Evolutionary conservation across 352 stramenopile species (phyloP).

Genomic region (Globisporangium orthogonon): DNA sequence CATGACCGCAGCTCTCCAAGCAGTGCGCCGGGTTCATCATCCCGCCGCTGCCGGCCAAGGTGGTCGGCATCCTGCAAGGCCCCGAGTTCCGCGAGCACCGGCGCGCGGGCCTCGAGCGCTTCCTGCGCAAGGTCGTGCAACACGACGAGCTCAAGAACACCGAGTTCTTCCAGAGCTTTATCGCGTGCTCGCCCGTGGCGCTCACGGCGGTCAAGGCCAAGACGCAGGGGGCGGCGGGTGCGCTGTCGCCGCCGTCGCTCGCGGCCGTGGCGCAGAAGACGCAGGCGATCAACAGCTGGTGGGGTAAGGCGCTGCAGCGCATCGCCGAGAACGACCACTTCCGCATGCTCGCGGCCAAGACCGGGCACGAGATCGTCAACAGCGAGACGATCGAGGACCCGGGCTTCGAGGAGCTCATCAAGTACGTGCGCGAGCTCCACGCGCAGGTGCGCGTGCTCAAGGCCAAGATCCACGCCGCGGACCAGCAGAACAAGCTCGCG

Average conservation of each 20-base stretch:
- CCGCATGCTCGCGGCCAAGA: conserved; percentile 48
- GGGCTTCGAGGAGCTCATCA: conserved; percentile 54
- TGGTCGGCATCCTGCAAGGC: conserved; percentile 70
- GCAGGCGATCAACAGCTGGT: conserved; percentile 74
- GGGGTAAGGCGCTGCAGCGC: conserved; percentile 75
- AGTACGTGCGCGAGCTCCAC: conserved; percentile 63
- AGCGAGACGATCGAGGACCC: conserved; percentile 56
- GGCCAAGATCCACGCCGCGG: conserved; percentile 45
- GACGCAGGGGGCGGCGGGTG: conserved; percentile 8
- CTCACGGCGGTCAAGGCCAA: conserved; percentile 64
- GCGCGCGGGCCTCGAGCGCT: conserved; percentile 67
- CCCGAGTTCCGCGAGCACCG: conserved; percentile 77
- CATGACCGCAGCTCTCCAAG: conserved; percentile 26
- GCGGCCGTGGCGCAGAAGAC: conserved; percentile 51
- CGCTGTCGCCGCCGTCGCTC: conserved; percentile 22
- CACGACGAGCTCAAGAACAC: conserved; percentile 74
- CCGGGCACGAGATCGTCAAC: conserved; percentile 32
- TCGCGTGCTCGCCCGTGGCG: conserved; percentile 70
- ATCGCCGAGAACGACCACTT: conserved; percentile 78
- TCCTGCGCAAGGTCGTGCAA: conserved; percentile 67
- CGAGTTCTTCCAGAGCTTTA: conserved; percentile 62
- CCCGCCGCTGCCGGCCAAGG: conserved; percentile 69
- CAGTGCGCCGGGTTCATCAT: conserved; percentile 83
- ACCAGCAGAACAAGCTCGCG: conserved; percentile 65
- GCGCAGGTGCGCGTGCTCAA: conserved; percentile 59